Base-by-base conservation (phyloP, 106 monocot species). In the Ottelia alismoides region DNA sequence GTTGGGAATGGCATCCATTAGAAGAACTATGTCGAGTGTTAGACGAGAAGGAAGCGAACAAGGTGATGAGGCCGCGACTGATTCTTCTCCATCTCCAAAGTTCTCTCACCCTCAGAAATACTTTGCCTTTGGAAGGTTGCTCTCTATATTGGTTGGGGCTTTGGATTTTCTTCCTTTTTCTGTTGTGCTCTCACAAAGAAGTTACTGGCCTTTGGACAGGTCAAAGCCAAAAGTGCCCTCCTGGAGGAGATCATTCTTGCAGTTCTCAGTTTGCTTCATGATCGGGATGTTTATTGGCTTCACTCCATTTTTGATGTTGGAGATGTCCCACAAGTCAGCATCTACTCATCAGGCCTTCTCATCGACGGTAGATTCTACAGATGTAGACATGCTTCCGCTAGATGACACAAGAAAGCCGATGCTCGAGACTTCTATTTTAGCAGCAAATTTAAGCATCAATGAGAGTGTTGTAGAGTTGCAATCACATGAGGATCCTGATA, bases 1-100 rank as follows among this genome's bases (percentile, higher is more conserved):
- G n/a, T n/a, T n/a, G n/a, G n/a, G n/a, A n/a, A 85, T 85, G 79
- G 29, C 70, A 28, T 79, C 84, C 22, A 65, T 75, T 57, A 73
- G 87, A 74, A 81, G 87, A 72, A 78, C 44, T 56, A 66, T 62
- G 27, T 68, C 64, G 10, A 14, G 57, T 30, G 49, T 56, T 62
- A 68, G 69, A 57, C 63, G 78, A 28, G 81, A 72, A 26, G 80
- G 58, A 22, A 28, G 45, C 27, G 60, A 21, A 2, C 69, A 70
- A 22, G 53, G 58, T 49, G 74, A 65, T 22, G 56, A 75, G 32
- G 75, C 57, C 49, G 23, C 18, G 30, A 23, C 45, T 23, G 78
- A 72, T 40, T 31, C 53, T 56, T 68, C 77, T 23, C 47, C 74
- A 27, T 72, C 63, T 12, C 59, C 69, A 9, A 87, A 82, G 66